These are phyloP conservation scores for Aspergillus transmontanensis DNA, from an alignment of 2,329 filamentous ascomycete species.

Conservation along the genomic window DNA sequence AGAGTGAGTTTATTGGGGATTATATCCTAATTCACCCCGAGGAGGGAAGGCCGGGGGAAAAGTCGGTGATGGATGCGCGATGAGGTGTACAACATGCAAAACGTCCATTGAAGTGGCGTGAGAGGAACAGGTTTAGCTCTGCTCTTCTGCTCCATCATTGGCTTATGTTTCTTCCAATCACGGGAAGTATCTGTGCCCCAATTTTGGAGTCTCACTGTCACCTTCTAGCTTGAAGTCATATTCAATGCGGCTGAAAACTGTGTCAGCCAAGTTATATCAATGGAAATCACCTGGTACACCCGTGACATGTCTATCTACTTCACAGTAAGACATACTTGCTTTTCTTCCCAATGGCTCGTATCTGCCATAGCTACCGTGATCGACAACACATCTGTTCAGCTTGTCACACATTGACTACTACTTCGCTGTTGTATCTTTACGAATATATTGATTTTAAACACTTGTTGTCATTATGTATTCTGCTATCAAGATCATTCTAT, in stretches of 20 bases:
- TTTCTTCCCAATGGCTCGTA: not conserved
- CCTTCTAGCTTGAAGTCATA: too few relatives aligned
- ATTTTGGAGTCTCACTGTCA: not conserved
- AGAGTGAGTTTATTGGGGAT: not conserved
- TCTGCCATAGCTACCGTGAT: not conserved
- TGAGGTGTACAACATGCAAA: not conserved
- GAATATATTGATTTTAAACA: not conserved
- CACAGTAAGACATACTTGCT: not conserved
- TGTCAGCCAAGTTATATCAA: not conserved
- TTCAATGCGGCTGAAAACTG: not conserved
- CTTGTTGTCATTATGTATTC: not conserved
- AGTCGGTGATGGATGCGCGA: not conserved
- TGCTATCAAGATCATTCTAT: not conserved
- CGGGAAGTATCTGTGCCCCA: not conserved
- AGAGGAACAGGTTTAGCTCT: not conserved
- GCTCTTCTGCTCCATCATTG: constrained; percentile 1
- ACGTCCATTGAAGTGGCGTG: not conserved
- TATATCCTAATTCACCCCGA: not conserved
- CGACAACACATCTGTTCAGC: not conserved
- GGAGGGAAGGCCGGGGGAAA: not conserved
- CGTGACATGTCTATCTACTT: not conserved
- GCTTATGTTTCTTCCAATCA: constrained; percentile 3
- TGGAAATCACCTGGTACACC: not conserved
- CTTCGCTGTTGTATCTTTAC: too few relatives aligned
- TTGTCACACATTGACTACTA: not conserved